A percentile compares a stretch with the other conserved stretches of the same genome.
These are phyloP conservation scores for Hypoxylon sp. DNA, from an alignment of 2,329 filamentous ascomycete species.

Conservation along the genomic window DNA sequence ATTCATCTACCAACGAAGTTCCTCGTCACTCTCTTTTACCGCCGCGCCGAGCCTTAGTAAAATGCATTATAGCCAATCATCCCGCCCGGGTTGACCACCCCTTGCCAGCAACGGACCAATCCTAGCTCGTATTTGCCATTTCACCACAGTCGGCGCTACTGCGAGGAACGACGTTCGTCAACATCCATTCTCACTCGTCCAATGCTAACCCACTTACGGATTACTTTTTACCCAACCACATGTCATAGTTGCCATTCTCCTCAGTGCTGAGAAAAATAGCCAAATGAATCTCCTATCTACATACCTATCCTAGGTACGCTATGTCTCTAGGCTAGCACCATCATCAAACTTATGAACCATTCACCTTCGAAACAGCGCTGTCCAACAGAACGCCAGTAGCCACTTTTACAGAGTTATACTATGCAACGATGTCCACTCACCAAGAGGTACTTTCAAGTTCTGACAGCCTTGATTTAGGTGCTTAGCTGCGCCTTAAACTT, in stretches of 20 bases:
- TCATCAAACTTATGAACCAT: constrained; percentile 36
- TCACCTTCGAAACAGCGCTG: constrained; percentile 37
- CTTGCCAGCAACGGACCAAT: constrained; percentile 57
- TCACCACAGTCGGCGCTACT: constrained; percentile 55
- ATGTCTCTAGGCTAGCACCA: constrained; percentile 26
- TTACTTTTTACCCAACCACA: constrained; percentile 53
- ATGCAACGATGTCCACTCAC: constrained; percentile 23
- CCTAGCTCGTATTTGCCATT: constrained; percentile 51
- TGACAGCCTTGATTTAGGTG: constrained; percentile 39
- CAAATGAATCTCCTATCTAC: constrained; percentile 40
- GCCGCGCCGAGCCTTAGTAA: constrained; percentile 53
- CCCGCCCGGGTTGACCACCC: constrained; percentile 47
- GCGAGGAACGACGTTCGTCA: constrained; percentile 55
- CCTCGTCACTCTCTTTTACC: constrained; percentile 54
- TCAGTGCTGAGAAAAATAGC: constrained; percentile 43
- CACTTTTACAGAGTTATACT: constrained; percentile 38
- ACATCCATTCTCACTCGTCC: constrained; percentile 50
- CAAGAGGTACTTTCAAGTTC: constrained; percentile 33
- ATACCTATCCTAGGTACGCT: constrained; percentile 23
- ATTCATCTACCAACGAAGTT: constrained; percentile 49
- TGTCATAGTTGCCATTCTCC: constrained; percentile 44
- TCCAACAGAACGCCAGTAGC: constrained; percentile 40
- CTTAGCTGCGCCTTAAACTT: constrained; percentile 45
- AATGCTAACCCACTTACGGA: constrained; percentile 43
- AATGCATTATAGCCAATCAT: constrained; percentile 52